Percentiles rank a stretch among this genome's conserved stretches.
These are phyloP conservation scores for Teunomyces tritomae DNA, from an alignment of 805 yeast genomes.

Conservation along the genomic window DNA sequence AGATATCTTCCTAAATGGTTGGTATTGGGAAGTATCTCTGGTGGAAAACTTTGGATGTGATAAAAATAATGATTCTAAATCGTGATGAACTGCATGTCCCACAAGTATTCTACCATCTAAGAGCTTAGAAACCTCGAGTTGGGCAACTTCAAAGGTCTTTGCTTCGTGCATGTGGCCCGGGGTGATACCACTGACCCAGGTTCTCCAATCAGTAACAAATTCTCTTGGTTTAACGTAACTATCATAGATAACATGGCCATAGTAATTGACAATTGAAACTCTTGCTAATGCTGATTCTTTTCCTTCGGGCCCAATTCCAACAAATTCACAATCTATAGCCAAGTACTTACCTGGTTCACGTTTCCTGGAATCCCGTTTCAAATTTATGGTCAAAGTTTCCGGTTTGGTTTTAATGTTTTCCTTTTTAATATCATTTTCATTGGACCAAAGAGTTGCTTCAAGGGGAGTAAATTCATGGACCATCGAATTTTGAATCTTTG, in stretches of 20 bases:
- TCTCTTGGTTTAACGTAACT: slow-evolving; percentile 72
- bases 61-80: slow-evolving; percentile 62
- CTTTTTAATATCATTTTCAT: slow-evolving; percentile 1
- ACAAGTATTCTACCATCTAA: slow-evolving; percentile 59
- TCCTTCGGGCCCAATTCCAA: slow-evolving; percentile 82
- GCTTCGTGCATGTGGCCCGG: slow-evolving; percentile 71
- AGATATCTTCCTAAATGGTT: slow-evolving; percentile 56
- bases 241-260: slow-evolving; percentile 71
- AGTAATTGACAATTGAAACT: slow-evolving; percentile 81
- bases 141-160: slow-evolving; percentile 64
- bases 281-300: slow-evolving; percentile 72
- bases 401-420: neutral
- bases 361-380: slow-evolving; percentile 22
- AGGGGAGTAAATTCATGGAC: neutral
- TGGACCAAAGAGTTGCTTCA: slow-evolving; percentile 5
- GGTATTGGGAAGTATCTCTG: slow-evolving; percentile 72
- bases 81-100: slow-evolving; percentile 85
- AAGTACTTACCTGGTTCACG: slow-evolving; percentile 65
- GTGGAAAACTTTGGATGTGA: slow-evolving; percentile 63
- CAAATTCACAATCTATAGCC: slow-evolving; percentile 93
- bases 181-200: slow-evolving; percentile 85
- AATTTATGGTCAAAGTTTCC: neutral
- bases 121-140: slow-evolving; percentile 49
- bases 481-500: neutral
- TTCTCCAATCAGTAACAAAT: slow-evolving; percentile 84